Evolutionary conservation across 2,329 filamentous ascomycete genomes (phyloP).

Genomic region (Aspergillus floridensis): DNA sequence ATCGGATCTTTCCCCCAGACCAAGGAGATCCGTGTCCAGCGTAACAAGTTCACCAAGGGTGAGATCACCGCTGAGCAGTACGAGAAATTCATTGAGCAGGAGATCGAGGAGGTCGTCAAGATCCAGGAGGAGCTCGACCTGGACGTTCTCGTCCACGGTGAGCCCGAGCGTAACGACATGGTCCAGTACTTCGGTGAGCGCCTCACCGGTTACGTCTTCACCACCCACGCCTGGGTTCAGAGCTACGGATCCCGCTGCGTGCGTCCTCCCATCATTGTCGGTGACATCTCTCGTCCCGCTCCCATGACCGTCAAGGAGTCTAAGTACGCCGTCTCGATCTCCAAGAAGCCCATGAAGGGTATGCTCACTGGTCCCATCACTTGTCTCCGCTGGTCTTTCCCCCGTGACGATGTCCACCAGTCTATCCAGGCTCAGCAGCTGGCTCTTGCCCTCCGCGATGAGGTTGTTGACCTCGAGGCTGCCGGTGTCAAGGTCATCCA

Average conservation of each 20-base stretch:
- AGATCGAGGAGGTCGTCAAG: constrained; percentile 92
- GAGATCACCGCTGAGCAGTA: constrained; percentile 91
- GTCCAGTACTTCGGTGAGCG: constrained; percentile 99
- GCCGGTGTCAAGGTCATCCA: constrained; percentile 97
- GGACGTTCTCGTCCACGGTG: constrained; percentile 96
- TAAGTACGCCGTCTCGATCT: constrained; percentile 94
- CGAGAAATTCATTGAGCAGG: constrained; percentile 98
- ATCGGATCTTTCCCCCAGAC: constrained; percentile 99
- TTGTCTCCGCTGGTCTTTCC: constrained; percentile 99
- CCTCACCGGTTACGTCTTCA: constrained; percentile 95
- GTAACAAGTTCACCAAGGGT: constrained; percentile 98
- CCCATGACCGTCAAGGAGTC: constrained; percentile 99
- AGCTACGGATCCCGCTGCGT: constrained; percentile 98
- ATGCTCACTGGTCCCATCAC: constrained; percentile 99
- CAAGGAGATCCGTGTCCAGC: constrained; percentile 93
- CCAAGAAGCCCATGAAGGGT: constrained; percentile 99
- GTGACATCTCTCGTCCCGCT: constrained; percentile 93
- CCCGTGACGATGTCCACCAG: constrained; percentile 98
- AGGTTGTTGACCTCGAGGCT: constrained; percentile 96
- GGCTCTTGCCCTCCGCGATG: constrained; percentile 94
- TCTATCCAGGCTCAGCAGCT: constrained; percentile 98
- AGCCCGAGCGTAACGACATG: constrained; percentile 99
- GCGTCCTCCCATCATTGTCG: constrained; percentile 95
- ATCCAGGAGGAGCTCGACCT: constrained; percentile 98
- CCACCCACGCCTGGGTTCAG: constrained; percentile 98